Evolutionary conservation across 2,329 filamentous ascomycete species (phyloP).

Genomic region (Gliomastix tumulicola): DNA sequence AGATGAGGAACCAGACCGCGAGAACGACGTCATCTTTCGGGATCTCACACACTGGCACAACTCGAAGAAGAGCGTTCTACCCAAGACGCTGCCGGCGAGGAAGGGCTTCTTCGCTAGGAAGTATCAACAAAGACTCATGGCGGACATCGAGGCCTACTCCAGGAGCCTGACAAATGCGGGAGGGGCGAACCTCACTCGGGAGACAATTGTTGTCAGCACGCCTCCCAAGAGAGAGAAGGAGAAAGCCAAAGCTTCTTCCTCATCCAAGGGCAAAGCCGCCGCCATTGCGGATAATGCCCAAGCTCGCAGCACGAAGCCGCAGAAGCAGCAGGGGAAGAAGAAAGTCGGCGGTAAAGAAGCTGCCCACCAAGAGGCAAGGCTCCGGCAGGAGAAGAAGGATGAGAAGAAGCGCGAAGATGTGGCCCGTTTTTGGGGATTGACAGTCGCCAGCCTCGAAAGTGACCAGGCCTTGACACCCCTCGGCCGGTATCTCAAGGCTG

Average conservation of each 20-base stretch:
- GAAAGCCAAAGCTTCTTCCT: slow-evolving; percentile 6
- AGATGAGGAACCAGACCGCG: slow-evolving; percentile 10
- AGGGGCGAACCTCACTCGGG: slow-evolving; percentile 56
- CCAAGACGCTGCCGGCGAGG: slow-evolving; percentile 17
- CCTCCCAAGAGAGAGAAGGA: slow-evolving; percentile 7
- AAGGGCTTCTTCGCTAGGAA: slow-evolving; percentile 24
- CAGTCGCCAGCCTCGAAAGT: slow-evolving; percentile 37
- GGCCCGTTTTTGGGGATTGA: slow-evolving; percentile 31
- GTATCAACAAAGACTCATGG: slow-evolving; percentile 58
- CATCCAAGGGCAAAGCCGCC: no score
- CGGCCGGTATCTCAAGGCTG: slow-evolving; percentile 38
- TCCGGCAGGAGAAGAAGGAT: slow-evolving; percentile 23
- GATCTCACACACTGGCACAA: slow-evolving; percentile 58
- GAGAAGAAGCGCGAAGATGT: slow-evolving; percentile 3
- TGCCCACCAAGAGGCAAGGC: slow-evolving; percentile 22
- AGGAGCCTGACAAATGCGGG: slow-evolving; percentile 60
- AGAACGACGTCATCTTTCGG: slow-evolving; percentile 28
- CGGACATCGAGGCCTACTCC: slow-evolving; percentile 61
- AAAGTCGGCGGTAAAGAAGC: slow-evolving; percentile 25
- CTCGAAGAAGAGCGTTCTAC: slow-evolving; percentile 40
- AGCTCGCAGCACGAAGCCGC: background rate
- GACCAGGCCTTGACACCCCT: slow-evolving; percentile 30
- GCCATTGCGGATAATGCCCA: no score
- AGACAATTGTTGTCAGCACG: slow-evolving; percentile 47
- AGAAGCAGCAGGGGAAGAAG: background rate